Evolutionary conservation across 352 stramenopile species (phyloP).

Genomic region (Globisporangium canariense): DNA sequence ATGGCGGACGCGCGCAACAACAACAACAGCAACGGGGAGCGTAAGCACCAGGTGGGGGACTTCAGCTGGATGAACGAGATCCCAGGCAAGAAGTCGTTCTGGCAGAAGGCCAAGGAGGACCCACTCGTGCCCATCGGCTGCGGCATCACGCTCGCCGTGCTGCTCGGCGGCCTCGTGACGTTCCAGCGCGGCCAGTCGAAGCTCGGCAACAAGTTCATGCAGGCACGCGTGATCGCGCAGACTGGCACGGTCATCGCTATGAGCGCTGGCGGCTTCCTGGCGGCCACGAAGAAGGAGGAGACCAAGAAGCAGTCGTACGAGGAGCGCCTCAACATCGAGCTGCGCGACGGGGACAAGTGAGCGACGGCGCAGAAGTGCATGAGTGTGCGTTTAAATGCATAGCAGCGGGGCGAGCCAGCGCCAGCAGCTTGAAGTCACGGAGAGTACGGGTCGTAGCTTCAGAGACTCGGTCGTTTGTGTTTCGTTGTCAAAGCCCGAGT

Average conservation of each 20-base stretch:
- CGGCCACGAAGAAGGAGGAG: constrained; percentile 44
- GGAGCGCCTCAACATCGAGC: constrained; percentile 65
- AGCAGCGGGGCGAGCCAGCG: not conserved
- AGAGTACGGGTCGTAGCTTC: not conserved
- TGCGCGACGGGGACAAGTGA: constrained; percentile 24
- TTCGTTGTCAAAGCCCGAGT: not conserved
- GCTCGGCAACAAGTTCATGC: constrained; percentile 82
- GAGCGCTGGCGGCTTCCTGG: constrained; percentile 40
- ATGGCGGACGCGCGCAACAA: not conserved
- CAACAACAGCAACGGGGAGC: not conserved
- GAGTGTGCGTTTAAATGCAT: not conserved
- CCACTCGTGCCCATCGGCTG: constrained; percentile 76
- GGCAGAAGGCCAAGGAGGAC: constrained; percentile 63
- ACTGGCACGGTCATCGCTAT: constrained; percentile 68
- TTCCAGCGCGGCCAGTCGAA: constrained; percentile 74
- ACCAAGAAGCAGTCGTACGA: constrained; percentile 62
- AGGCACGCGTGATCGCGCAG: constrained; percentile 70
- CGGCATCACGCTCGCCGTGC: constrained; percentile 52
- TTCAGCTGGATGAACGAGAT: constrained; percentile 68
- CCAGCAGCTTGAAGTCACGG: not conserved
- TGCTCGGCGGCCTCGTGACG: constrained; percentile 63
- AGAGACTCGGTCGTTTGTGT: not conserved
- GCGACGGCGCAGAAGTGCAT: not conserved
- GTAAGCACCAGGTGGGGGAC: constrained; percentile 38
- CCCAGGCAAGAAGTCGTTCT: constrained; percentile 62